Evolutionary conservation across 108 stramenopile species (phyloP).

Genomic region (Cylindrotheca closterium): DNA sequence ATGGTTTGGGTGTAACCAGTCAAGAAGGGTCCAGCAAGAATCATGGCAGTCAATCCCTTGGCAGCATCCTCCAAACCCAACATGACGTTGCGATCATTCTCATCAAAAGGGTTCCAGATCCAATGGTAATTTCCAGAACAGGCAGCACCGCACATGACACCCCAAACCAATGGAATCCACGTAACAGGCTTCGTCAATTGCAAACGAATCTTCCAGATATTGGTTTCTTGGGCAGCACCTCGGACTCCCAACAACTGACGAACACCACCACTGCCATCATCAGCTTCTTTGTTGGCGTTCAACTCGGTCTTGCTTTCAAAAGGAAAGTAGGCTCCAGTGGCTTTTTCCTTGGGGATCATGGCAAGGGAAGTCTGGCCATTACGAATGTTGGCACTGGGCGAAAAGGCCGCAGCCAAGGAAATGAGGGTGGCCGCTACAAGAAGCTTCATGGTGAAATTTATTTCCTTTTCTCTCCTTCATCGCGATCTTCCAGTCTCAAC

Average conservation of each 20-base stretch:
- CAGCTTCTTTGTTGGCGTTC: slow-evolving; percentile 59
- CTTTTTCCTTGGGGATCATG: slow-evolving; percentile 3
- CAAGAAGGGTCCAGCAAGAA: slow-evolving; percentile 92
- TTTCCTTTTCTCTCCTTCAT: no score
- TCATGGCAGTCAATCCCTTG: slow-evolving; percentile 88
- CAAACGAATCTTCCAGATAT: slow-evolving; percentile 91
- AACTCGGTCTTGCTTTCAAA: slow-evolving; percentile 11
- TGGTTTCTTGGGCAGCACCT: slow-evolving; percentile 60
- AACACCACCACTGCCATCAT: slow-evolving; percentile 66
- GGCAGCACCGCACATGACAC: slow-evolving; percentile 90
- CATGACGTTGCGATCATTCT: slow-evolving; percentile 74
- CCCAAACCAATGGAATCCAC: slow-evolving; percentile 95
- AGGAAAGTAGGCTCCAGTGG: not conserved
- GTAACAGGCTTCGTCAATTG: slow-evolving; percentile 91
- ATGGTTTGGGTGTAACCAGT: slow-evolving; percentile 98
- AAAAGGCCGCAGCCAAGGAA: slow-evolving; percentile 3
- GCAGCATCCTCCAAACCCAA: slow-evolving; percentile 81
- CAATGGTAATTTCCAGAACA: slow-evolving; percentile 95
- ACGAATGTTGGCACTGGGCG: not conserved
- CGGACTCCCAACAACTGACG: slow-evolving; percentile 87
- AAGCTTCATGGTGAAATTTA: not conserved
- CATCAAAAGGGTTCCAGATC: slow-evolving; percentile 96
- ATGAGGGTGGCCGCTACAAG: not conserved
- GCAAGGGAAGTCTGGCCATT: not conserved
- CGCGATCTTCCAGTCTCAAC: no score